Evolutionary conservation across 805 yeast species (phyloP).

Genomic region (Candida alai): DNA sequence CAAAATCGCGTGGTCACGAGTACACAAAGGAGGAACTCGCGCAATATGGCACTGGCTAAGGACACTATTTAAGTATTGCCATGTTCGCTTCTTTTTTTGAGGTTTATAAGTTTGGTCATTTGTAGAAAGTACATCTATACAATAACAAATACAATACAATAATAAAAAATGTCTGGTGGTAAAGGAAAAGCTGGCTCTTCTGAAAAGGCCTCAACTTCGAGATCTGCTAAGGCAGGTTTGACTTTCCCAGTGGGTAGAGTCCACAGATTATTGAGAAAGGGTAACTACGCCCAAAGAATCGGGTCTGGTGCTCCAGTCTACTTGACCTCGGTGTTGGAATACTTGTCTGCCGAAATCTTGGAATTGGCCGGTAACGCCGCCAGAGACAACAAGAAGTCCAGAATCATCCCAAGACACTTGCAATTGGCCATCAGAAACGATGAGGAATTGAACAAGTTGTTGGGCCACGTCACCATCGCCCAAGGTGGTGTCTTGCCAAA

Average conservation of each 20-base stretch:
- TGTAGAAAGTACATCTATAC: no score
- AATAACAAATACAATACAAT: constrained; percentile 6
- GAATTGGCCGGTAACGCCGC: constrained; percentile 53
- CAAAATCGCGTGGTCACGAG: no score
- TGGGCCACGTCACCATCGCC: constrained; percentile 48
- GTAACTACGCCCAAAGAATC: constrained; percentile 50
- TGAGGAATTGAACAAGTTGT: constrained; percentile 49
- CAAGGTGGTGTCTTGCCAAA: constrained; percentile 54
- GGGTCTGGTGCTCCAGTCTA: constrained; percentile 52
- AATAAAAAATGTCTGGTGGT: constrained; percentile 30
- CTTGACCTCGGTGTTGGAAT: constrained; percentile 48
- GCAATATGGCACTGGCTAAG: no score
- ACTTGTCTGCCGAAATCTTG: constrained; percentile 48
- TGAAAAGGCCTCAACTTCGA: constrained; percentile 47
- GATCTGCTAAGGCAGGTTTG: constrained; percentile 49
- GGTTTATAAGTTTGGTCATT: constrained; percentile 1
- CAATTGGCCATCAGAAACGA: constrained; percentile 51
- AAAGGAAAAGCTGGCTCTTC: constrained; percentile 44
- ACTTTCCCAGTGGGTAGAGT: constrained; percentile 51
- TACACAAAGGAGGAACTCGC: no score
- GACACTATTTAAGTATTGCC: constrained; percentile 3
- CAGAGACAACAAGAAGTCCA: constrained; percentile 49
- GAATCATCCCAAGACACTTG: constrained; percentile 51
- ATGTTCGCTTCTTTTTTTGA: constrained; percentile 1
- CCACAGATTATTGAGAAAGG: constrained; percentile 49